These are phyloP conservation scores for Tolypocladium ophioglossoides DNA, from an alignment of 2,329 filamentous ascomycete genomes.

Conservation along the genomic window DNA sequence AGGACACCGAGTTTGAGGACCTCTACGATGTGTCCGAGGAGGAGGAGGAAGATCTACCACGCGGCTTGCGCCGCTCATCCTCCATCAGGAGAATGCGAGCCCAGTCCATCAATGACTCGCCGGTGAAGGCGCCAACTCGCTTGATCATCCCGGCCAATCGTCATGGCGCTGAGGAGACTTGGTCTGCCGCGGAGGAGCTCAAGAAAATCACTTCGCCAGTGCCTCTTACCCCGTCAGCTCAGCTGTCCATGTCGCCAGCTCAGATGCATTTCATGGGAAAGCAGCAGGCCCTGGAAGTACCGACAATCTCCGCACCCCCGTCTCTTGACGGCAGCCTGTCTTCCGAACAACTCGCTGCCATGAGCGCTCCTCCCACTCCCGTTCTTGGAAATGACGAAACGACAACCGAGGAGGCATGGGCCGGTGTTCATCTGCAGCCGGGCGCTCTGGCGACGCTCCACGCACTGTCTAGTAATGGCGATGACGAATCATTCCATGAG, in stretches of 20 bases:
- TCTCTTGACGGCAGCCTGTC: constrained; percentile 83
- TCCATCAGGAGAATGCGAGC: constrained; percentile 25
- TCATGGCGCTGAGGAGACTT: constrained; percentile 24
- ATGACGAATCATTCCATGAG: constrained; percentile 44
- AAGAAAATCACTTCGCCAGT: constrained; percentile 47
- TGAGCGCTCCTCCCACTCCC: constrained; percentile 80
- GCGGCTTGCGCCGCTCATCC: constrained; percentile 13
- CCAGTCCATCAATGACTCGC: constrained; percentile 25
- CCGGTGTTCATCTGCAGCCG: constrained; percentile 63
- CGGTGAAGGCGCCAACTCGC: constrained; percentile 26
- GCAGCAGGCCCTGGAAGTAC: constrained; percentile 54
- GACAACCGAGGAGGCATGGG: constrained; percentile 54
- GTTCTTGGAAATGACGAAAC: constrained; percentile 49
- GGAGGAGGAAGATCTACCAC: constrained; percentile 37
- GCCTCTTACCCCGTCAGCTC: constrained; percentile 51
- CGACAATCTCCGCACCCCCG: constrained; percentile 68
- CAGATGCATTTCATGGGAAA: constrained; percentile 60
- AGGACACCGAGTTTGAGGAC: constrained; percentile 70
- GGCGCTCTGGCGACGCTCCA: constrained; percentile 73
- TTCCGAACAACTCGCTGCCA: constrained; percentile 74
- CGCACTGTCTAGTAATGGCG: constrained; percentile 52
- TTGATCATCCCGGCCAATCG: constrained; percentile 40
- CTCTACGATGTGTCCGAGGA: constrained; percentile 80
- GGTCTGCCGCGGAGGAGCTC: constrained; percentile 32
- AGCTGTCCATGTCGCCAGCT: constrained; percentile 66